These are phyloP conservation scores for Globisporangium canariense DNA, from an alignment of 352 stramenopile genomes.

Conservation along the genomic window DNA sequence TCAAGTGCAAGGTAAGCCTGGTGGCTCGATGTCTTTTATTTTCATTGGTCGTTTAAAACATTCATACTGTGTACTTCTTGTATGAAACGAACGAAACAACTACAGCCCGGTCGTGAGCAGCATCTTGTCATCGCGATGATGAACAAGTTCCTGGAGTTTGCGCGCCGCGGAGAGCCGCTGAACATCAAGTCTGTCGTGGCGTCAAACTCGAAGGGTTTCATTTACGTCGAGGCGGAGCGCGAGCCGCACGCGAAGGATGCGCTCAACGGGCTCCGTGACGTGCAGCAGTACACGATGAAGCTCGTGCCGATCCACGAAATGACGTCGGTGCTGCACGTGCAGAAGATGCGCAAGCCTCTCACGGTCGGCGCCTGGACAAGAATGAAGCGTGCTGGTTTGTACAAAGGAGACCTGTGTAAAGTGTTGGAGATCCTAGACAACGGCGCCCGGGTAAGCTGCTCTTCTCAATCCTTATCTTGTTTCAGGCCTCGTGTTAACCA, in stretches of 20 bases:
- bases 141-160: constrained; percentile 89
- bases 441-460: constrained; percentile 48
- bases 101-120: constrained; percentile 73
- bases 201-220: constrained; percentile 87
- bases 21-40: neutral
- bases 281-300: constrained; percentile 88
- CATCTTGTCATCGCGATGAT: constrained; percentile 85
- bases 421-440: constrained; percentile 87
- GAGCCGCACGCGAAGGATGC: constrained; percentile 84
- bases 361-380: constrained; percentile 74
- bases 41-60: neutral
- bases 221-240: constrained; percentile 86
- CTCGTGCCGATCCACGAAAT: constrained; percentile 88
- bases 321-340: constrained; percentile 85
- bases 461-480: neutral
- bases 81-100: constrained; percentile 1
- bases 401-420: constrained; percentile 88
- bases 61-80: neutral
- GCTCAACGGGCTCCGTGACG: constrained; percentile 78
- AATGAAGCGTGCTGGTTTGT: constrained; percentile 83
- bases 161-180: constrained; percentile 75
- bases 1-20: constrained; percentile 80
- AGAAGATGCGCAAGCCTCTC: constrained; percentile 82
- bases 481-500: neutral
- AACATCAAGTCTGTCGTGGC: constrained; percentile 85